Evolutionary conservation across 192 early-diverging fungal species (phyloP), one percentile per base, ranked within the genome.

Genomic region (Diversispora epigaea): DNA sequence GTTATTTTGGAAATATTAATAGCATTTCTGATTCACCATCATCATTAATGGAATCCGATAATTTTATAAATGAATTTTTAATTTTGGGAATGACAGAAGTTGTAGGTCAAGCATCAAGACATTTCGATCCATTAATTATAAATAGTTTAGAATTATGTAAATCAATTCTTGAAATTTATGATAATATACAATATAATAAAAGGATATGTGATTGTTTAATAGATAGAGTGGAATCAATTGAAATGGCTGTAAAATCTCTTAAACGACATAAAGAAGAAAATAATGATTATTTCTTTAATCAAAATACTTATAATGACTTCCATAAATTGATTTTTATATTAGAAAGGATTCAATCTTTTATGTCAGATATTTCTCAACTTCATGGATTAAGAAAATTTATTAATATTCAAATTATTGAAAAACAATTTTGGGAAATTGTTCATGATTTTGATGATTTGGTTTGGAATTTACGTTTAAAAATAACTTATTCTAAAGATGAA

Each of bases 151-250:
- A 49, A 17, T 54, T 54, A 54, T 17, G 8, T 32, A 69, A 54
- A 54, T 40, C 6, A 39, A 69, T 69, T 69, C 25, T 69, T 11
- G 68, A 69, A 9, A 17, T 69, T 4, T 69, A 69, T 57, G 69
- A 71, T 57, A 71, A 40, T 57, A 14, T 57, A 15, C 52, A 71
- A 6, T 57, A 44, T 57, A 71, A 71, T 56, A 71, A 57, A 21
- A 54, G 44, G 12, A 71, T 46, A n/a, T 71, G 69, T 71, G 54
- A 57, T 56, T 40, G 39, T 71, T 57, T 71, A 43, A 54, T 71
- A 21, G 50, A 71, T 44, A 32, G 69, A 56, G 7, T 57, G 1
- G 52, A 54, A 58, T 25, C 40, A 5, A 39, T 43, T 46, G 55
- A 71, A 12, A 41, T 57, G 9, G n/a, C 52, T 45, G 25, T 71